Conservation (phyloP, 805 yeast species). For the Ogataea minuta region DNA sequence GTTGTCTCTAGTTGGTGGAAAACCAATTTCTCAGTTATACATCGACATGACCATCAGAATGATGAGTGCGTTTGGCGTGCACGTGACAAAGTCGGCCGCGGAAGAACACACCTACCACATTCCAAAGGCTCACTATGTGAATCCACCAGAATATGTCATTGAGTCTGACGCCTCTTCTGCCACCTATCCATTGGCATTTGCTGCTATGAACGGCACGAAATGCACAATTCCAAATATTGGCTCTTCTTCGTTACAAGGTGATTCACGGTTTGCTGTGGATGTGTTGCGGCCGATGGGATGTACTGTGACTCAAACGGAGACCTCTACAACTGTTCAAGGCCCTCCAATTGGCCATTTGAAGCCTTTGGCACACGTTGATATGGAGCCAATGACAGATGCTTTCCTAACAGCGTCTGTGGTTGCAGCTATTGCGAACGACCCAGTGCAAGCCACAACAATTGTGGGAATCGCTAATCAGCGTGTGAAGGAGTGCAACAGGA, state of each 20-base stretch:
- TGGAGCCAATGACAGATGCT: constrained; percentile 99
- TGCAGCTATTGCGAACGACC: constrained; percentile 76
- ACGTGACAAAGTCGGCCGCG: constrained; percentile 63
- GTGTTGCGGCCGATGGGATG: constrained; percentile 96
- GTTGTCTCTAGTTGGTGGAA: constrained; percentile 87
- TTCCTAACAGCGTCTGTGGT: constrained; percentile 95
- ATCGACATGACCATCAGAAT: constrained; percentile 95
- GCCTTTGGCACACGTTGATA: constrained; percentile 77
- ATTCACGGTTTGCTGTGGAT: constrained; percentile 92
- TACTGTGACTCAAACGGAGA: constrained; percentile 72
- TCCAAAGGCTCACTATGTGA: constrained; percentile 76
- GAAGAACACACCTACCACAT: constrained; percentile 86
- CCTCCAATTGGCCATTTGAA: constrained; percentile 68
- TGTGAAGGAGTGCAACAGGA: constrained; percentile 96
- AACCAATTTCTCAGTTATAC: constrained; percentile 93
- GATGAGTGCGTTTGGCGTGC: constrained; percentile 89
- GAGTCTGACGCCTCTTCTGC: constrained; percentile 98
- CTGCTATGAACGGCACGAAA: constrained; percentile 91
- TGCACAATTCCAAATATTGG: constrained; percentile 96
- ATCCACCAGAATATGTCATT: constrained; percentile 82
- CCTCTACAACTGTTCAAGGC: constrained; percentile 90
- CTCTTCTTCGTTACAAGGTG: constrained; percentile 88
- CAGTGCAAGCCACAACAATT: constrained; percentile 64
- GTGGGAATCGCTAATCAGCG: constrained; percentile 97
- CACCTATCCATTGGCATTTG: constrained; percentile 95